Base-by-base conservation (phyloP, 495 filamentous ascomycete species). In the Xylaria flabelliformis region DNA sequence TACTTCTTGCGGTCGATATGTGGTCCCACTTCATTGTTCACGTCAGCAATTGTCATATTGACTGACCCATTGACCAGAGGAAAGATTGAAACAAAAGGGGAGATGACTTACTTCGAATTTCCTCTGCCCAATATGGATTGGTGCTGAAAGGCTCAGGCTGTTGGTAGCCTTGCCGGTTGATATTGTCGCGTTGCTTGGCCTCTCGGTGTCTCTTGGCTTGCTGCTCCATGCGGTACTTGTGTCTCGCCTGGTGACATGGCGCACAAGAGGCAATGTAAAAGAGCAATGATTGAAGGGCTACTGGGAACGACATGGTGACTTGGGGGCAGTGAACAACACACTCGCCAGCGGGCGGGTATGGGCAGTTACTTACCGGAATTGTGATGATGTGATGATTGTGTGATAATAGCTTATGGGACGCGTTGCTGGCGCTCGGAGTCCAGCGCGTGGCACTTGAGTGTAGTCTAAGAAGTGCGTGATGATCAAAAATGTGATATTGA, bases 261-360 rank as follows among this genome's bases (percentile, higher is more conserved):
- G 92, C 90, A 81, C 94, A 97, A 63, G 92, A 92, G 69, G 90
- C 86, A 74, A 95, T 89, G 85, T 95, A 97, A 82, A 97, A 97
- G 78, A 95, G 83, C 70, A 92, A 93, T 19, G 94, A 97, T 83
- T 96, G 94, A 13, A 89, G 75, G 64, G 86, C 88, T 41, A 82
- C 80, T 48, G 79, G 78, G 69, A 87, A 84, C 68, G 88, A 88
- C 87, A 90, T 90, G 62, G 63, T 83, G 74, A 15, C 41, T 65
- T 21, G 46, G 32, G 24, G 15, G 39, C 46, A 26, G 50, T 71
- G 39, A 32, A 59, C 34, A 72, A 42, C 9, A 46, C 64, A 51
- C 19, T 67, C 46, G 26, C 42, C 29, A 15, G 29, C 26, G 6
- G 2, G 32, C n/a, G 24, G 9, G 29, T 17, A n/a, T 17, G 32